These are phyloP conservation scores for Sporormia fimetaria DNA, from an alignment of 495 filamentous ascomycete species.

Conservation along the genomic window DNA sequence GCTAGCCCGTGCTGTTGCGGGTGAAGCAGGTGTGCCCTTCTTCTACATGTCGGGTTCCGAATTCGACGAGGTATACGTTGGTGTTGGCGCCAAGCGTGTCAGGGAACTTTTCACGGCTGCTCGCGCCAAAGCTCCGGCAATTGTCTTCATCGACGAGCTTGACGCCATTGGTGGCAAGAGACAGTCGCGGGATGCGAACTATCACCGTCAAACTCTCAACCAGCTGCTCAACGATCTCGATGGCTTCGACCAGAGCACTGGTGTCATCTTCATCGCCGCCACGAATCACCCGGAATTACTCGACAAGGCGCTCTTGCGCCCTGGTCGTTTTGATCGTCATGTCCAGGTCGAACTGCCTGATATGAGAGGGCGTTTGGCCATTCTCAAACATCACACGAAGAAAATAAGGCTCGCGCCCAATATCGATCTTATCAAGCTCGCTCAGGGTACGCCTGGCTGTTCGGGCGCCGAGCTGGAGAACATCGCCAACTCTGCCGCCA, in stretches of 20 bases:
- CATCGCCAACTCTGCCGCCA: constrained; percentile 88
- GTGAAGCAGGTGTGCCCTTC: constrained; percentile 94
- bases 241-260: constrained; percentile 85
- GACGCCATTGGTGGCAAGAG: constrained; percentile 93
- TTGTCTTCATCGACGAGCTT: constrained; percentile 96
- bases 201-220: constrained; percentile 93
- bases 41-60: constrained; percentile 99
- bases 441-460: constrained; percentile 77
- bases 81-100: constrained; percentile 94
- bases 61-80: constrained; percentile 97
- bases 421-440: constrained; percentile 72
- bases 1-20: constrained; percentile 87
- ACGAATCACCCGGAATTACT: constrained; percentile 92
- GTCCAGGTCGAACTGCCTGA: constrained; percentile 82
- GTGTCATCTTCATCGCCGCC: constrained; percentile 88
- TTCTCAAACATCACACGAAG: constrained; percentile 83
- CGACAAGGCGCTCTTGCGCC: constrained; percentile 88
- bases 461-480: constrained; percentile 95
- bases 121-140: constrained; percentile 80
- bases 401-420: constrained; percentile 66
- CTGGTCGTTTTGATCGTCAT: constrained; percentile 90
- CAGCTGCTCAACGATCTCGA: constrained; percentile 97
- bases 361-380: constrained; percentile 85
- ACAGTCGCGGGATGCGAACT: constrained; percentile 87
- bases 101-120: constrained; percentile 87